Conservation (phyloP, 495 filamentous ascomycete species). For the Schizothecium vesticola region DNA sequence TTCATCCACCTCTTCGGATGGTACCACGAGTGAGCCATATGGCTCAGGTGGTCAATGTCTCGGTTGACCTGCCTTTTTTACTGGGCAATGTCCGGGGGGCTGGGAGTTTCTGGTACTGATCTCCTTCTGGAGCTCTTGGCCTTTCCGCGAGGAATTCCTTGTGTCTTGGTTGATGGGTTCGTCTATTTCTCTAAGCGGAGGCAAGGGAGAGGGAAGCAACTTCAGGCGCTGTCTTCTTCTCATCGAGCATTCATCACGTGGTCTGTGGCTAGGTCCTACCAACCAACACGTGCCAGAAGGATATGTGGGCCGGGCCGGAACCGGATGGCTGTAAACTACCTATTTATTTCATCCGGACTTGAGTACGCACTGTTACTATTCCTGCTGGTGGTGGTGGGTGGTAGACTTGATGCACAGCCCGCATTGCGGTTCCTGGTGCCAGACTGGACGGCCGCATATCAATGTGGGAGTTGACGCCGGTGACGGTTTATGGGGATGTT, state of each 20-base stretch:
- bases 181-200: neutral
- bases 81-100: neutral
- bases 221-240: neutral
- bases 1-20: neutral
- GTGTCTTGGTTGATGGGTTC: neutral
- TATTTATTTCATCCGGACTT: neutral
- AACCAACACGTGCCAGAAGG: neutral
- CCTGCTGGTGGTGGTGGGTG: neutral
- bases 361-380: neutral
- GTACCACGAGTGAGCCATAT: neutral
- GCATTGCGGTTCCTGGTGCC: neutral
- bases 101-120: no score
- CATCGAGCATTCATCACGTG: no score
- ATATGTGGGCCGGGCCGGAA: neutral
- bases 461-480: neutral
- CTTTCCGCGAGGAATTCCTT: neutral
- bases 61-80: neutral
- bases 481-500: neutral
- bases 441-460: neutral
- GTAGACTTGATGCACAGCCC: neutral
- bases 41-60: neutral
- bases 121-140: no score
- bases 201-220: neutral
- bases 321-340: neutral
- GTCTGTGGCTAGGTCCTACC: neutral